These are phyloP conservation scores for Metroxylon sagu DNA, from an alignment of 176 grass and related monocot species.

Conservation along the genomic window DNA sequence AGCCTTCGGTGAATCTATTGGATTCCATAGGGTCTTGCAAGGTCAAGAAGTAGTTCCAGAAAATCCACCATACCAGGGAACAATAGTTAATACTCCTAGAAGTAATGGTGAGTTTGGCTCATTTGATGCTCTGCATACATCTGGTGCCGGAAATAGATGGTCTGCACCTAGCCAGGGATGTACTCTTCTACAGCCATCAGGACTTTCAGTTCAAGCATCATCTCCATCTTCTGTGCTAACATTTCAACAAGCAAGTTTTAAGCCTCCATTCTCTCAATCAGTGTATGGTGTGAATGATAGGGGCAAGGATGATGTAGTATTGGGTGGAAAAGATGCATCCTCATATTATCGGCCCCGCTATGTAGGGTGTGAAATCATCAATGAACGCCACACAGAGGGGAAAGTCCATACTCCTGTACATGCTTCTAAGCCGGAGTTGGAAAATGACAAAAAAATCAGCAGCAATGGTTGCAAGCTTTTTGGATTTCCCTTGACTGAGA, in stretches of 20 bases:
- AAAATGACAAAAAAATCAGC: conserved; percentile 15
- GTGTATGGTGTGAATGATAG: conserved; percentile 4
- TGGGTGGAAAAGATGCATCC: conserved; percentile 26
- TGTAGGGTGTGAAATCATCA: conserved; percentile 17
- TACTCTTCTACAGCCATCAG: conserved; percentile 20
- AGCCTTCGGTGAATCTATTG: conserved; percentile 76
- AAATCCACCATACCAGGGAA: conserved; percentile 36
- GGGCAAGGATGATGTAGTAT: conserved; percentile 22
- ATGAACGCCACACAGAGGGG: conserved; percentile 13
- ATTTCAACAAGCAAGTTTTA: conserved; percentile 33
- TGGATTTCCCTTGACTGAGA: conserved; percentile 55
- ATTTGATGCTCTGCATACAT: conserved; percentile 20
- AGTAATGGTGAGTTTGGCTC: conserved; percentile 27
- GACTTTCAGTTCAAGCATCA: conserved; percentile 36
- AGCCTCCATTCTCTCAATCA: conserved; percentile 19
- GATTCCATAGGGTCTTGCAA: conserved; percentile 99
- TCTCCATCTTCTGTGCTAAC: conserved; percentile 52
- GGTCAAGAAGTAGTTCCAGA: conserved; percentile 85
- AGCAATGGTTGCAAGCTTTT: conserved; percentile 55
- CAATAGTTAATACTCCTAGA: conserved; percentile 25
- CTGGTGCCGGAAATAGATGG: conserved; percentile 35
- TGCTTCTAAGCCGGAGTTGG: conserved; percentile 23
- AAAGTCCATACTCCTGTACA: conserved; percentile 23
- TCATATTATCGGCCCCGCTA: conserved; percentile 35
- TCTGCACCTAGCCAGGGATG: conserved; percentile 27